These are phyloP conservation scores for Scheffersomyces stipitis DNA, from an alignment of 805 yeast genomes.

Conservation along the genomic window DNA sequence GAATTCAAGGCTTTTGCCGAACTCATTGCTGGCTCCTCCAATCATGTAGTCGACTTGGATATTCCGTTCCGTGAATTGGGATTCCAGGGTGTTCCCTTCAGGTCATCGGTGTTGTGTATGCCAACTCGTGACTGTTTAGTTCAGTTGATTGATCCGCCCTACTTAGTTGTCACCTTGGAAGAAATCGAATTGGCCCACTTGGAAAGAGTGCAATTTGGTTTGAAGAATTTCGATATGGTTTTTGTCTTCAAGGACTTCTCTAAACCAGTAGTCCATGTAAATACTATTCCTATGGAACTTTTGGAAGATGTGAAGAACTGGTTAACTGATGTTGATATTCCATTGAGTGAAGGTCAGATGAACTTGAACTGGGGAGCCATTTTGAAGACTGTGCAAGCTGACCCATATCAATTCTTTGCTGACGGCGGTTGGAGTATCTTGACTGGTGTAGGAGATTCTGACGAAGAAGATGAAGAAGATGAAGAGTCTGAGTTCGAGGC, in stretches of 20 bases:
- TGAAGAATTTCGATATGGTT: constrained; percentile 95
- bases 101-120: constrained; percentile 91
- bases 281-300: constrained; percentile 90
- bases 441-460: constrained; percentile 77
- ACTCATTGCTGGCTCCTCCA: constrained; percentile 82
- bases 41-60: constrained; percentile 83
- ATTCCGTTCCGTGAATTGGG: constrained; percentile 95
- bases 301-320: constrained; percentile 92
- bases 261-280: constrained; percentile 85
- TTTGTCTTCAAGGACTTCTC: constrained; percentile 90
- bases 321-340: constrained; percentile 97
- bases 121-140: constrained; percentile 97
- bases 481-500: constrained; percentile 73
- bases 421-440: constrained; percentile 98
- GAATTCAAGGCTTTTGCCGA: constrained; percentile 91
- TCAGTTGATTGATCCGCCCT: constrained; percentile 93
- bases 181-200: constrained; percentile 94
- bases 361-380: constrained; percentile 94
- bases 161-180: constrained; percentile 82
- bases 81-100: constrained; percentile 94
- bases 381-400: constrained; percentile 89
- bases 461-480: constrained; percentile 64
- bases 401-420: constrained; percentile 88
- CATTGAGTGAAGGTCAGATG: constrained; percentile 91
- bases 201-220: constrained; percentile 96